Base-by-base conservation (phyloP, 306 rosid genomes). In the Sicyos edulis region DNA sequence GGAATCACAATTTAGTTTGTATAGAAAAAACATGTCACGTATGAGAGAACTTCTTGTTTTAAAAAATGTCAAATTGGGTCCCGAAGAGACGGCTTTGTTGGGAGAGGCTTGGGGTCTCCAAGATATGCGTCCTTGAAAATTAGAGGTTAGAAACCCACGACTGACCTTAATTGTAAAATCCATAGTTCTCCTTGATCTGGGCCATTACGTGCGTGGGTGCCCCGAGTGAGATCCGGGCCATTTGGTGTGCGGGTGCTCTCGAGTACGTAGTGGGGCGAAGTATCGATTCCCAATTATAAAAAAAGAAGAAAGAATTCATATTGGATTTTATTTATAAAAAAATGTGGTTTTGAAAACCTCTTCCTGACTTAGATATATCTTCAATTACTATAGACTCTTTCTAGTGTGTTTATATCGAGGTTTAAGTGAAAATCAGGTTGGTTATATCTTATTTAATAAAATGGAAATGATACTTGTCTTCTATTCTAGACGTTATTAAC, bases 401-500 rank as follows among this genome's bases (percentile, higher is more conserved):
- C 49, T 64, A 10, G 32, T 19, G 8, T 64, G 51, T 47, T 10
- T 64, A 64, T 64, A 16, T 64, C 1, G 10, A 64, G 29, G 24
- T 42, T 64, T 42, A 17, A 64, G 70, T 17, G 24, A 40, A 64
- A 42, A 64, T 17, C 70, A 11, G 49, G 49, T 44, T 44, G 49
- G 49, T 66, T 44, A 66, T 10, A 54, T 20, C 13, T 66, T 20
- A 66, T 45, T 17, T 45, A 16, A 45, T 66, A 11, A 4, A 56
- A n/a, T 71, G 75, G 37, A 71, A 71, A n/a, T 71, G 63, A 55
- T 19, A 52, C 15, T 40, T 14, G 26, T 57, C 14, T 62, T 2
- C 20, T 44, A 44, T 14, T 55, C 8, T 59, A 64, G 29, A 16
- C 58, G 62, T 82, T 64, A 15, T 60, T 51, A 66, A 73, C 51